phyloP scores from a whole-genome alignment of 1,284 basidiomycete species.

The Ustilago bromivora region DNA sequence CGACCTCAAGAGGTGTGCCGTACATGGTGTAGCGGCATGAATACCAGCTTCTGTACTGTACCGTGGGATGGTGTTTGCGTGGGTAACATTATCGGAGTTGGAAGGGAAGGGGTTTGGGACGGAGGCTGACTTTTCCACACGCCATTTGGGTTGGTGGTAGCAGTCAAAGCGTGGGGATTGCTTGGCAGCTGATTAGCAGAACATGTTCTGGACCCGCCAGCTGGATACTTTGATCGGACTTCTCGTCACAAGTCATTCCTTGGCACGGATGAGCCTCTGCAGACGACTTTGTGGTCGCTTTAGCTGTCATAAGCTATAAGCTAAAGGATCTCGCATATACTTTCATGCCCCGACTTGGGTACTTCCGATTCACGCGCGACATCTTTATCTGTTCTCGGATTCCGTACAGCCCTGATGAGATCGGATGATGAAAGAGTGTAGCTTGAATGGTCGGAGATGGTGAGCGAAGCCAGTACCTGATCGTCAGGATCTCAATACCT shows the following conservation, averaged over 20 bases:
- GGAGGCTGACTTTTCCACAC: too few species aligned
- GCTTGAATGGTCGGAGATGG: not conserved
- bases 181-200: not conserved
- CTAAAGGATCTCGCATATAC: not conserved
- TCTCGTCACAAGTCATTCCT: not conserved
- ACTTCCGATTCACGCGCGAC: not conserved
- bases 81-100: not conserved
- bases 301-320: too few species aligned
- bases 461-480: not conserved
- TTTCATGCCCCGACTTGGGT: not conserved
- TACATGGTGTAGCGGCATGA: not conserved
- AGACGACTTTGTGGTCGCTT: too few species aligned
- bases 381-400: not conserved
- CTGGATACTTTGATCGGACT: not conserved
- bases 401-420: not conserved
- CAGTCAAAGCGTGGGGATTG: not conserved
- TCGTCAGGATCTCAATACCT: not conserved
- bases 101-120: not conserved
- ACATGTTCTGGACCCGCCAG: not conserved
- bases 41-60: not conserved
- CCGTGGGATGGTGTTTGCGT: not conserved
- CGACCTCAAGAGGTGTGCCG: not conserved
- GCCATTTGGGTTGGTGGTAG: too few species aligned
- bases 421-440: not conserved
- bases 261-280: not conserved